Evolutionary conservation across 306 rosid species (phyloP).

Genomic region (Rosa multiflora): DNA sequence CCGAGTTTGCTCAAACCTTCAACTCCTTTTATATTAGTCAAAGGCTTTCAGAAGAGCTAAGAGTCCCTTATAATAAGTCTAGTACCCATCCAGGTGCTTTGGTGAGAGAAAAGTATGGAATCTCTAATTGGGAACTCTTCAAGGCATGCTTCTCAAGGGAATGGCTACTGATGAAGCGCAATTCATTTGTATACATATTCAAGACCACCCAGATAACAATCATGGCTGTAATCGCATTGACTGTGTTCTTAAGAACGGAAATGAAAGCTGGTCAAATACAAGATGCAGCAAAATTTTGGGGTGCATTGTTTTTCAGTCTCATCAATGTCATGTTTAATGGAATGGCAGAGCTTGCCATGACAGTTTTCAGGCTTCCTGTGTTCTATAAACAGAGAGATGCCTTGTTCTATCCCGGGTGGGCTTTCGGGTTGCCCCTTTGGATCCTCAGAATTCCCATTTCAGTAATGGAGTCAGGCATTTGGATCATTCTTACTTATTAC

Average conservation of each 20-base stretch:
- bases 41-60: slow-evolving; percentile 39
- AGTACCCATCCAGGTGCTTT: slow-evolving; percentile 58
- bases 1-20: slow-evolving; percentile 48
- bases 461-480: slow-evolving; percentile 62
- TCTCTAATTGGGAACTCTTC: slow-evolving; percentile 62
- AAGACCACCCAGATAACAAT: slow-evolving; percentile 64
- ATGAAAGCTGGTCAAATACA: slow-evolving; percentile 57
- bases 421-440: slow-evolving; percentile 75
- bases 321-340: slow-evolving; percentile 78
- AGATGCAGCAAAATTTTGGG: slow-evolving; percentile 61
- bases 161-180: slow-evolving; percentile 66
- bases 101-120: slow-evolving; percentile 59
- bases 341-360: slow-evolving; percentile 68
- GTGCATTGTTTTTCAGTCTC: slow-evolving; percentile 67
- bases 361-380: slow-evolving; percentile 59
- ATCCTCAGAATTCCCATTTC: slow-evolving; percentile 71
- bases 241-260: slow-evolving; percentile 63
- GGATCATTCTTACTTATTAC: slow-evolving; percentile 71
- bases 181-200: slow-evolving; percentile 58
- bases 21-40: slow-evolving; percentile 36
- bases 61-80: slow-evolving; percentile 45
- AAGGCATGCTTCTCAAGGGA: slow-evolving; percentile 76
- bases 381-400: slow-evolving; percentile 79
- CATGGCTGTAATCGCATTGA: slow-evolving; percentile 60
- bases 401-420: slow-evolving; percentile 64